A percentile compares a stretch with the other conserved stretches of the same genome.
Evolutionary conservation across 306 rosid species (phyloP).

Genomic region (Bauhinia variegata): DNA sequence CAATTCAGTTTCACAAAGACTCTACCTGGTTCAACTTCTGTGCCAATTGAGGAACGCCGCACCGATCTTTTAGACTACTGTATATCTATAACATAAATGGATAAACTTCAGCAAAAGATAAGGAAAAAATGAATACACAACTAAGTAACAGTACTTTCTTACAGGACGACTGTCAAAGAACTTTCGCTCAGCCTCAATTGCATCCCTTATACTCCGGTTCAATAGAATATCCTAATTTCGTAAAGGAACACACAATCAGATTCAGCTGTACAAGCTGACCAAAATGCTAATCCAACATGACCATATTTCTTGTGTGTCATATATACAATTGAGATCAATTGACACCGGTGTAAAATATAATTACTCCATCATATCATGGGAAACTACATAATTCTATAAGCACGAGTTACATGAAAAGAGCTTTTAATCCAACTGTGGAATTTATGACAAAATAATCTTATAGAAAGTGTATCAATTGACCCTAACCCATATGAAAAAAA

Average conservation of each 20-base stretch:
- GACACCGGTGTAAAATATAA: too few species aligned
- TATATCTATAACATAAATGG: conserved; percentile 64
- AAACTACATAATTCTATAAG: too few species aligned
- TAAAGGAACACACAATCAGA: conserved; percentile 34
- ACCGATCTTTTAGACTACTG: conserved; percentile 84
- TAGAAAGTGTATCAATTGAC: too few species aligned
- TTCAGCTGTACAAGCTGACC: conserved; percentile 29
- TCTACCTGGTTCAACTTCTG: conserved; percentile 94
- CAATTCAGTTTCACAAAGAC: too few species aligned
- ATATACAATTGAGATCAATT: too few species aligned
- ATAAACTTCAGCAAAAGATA: conserved; percentile 18
- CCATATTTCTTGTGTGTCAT: conserved; percentile 16
- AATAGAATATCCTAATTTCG: conserved; percentile 73
- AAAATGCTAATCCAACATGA: conserved; percentile 29
- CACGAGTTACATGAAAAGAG: too few species aligned
- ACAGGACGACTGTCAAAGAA: conserved; percentile 96
- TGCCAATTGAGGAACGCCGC: conserved; percentile 96
- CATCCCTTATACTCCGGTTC: conserved; percentile 94
- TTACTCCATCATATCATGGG: too few species aligned
- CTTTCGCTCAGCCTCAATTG: conserved; percentile 84
- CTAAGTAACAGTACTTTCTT: conserved; percentile 44
- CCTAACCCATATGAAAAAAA: too few species aligned
- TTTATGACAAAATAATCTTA: too few species aligned
- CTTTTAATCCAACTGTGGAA: too few species aligned
- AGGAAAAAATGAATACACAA: conserved; percentile 15